These are phyloP conservation scores for Gautieria morchelliformis DNA, from an alignment of 768 basidiomycete species.

Conservation along the genomic window DNA sequence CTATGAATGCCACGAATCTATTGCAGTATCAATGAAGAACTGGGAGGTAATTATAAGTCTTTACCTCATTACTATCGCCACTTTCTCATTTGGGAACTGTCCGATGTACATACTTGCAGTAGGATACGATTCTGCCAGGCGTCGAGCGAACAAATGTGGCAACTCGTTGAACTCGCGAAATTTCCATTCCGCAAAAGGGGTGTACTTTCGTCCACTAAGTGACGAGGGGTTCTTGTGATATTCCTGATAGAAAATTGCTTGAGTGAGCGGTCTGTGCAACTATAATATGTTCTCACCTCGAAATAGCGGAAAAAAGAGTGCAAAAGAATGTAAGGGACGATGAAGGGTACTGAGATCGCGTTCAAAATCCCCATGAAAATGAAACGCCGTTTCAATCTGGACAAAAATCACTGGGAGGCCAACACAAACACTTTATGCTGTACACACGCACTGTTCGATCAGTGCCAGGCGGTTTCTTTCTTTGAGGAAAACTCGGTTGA, in stretches of 20 bases:
- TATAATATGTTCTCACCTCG: conserved; percentile 49
- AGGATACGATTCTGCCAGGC: conserved; percentile 84
- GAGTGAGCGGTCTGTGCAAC: neutral
- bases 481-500: conserved; percentile 86
- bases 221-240: conserved; percentile 98
- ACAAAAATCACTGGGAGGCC: neutral
- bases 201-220: conserved; percentile 87
- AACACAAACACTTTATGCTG: neutral
- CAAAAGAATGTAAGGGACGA: conserved; percentile 91
- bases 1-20: conserved; percentile 93
- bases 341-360: conserved; percentile 92
- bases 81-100: conserved; percentile 94
- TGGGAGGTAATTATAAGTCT: conserved; percentile 15
- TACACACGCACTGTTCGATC: conserved; percentile 65
- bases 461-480: conserved; percentile 68
- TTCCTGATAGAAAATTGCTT: conserved; percentile 46
- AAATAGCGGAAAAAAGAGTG: conserved; percentile 99
- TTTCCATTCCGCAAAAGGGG: conserved; percentile 94
- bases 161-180: conserved; percentile 99
- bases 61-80: conserved; percentile 83
- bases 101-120: conserved; percentile 91
- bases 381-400: conserved; percentile 73
- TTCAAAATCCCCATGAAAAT: conserved; percentile 97
- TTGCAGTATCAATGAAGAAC: neutral
- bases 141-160: conserved; percentile 80